Base-by-base conservation (phyloP, 768 basidiomycete species). In the Termitomyces sp. region DNA sequence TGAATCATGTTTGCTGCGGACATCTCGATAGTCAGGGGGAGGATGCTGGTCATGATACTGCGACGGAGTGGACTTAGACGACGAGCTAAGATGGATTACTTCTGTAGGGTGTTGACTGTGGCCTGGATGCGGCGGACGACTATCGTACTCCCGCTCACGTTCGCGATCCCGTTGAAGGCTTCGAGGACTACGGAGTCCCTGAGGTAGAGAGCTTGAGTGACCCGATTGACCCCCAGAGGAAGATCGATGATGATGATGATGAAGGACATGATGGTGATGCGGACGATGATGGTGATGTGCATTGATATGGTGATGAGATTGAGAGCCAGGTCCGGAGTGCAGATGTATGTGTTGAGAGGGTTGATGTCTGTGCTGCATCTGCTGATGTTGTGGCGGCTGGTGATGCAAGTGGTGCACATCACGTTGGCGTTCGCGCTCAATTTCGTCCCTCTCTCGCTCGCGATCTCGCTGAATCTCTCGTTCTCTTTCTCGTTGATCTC, bases 231-330 rank as follows among this genome's bases (percentile, higher is more conserved):
- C 22, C 16, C 18, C 33, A 62, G 72, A 37, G 52, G 63, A 57
- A 44, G 65, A 42, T 15, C 56, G 65, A 53, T 72, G 75, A 39
- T 76, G 77, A 57, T 75, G 75, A 56, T 75, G 75, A 57, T 75
- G 77, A 7, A 77, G 65, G 57, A 76, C 74, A 60, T 84, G 83
- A 56, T 83, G 80, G 56, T 85, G 82, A 51, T 81, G 81, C n/a
- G 72, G 73, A 2, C 70, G 63, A 28, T 75, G 76, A 53, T 77
- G 80, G 60, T 75, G 82, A 58, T 81, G 81, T 55, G 78, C 72
- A 49, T 65, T 65, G 5, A 65, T 62, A 53, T 76, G 74, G 54
- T 76, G 71, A 56, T 74, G 74, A 5, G 64, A 46, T 62, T 67
- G 71, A 34, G 54, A 24, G 6, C 64, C 50, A 28, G 51, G 57